Evolutionary conservation across 2,329 filamentous ascomycete genomes (phyloP), one percentile per base, ranked within the genome.

Genomic region (Neopestalotiopsis sp.): DNA sequence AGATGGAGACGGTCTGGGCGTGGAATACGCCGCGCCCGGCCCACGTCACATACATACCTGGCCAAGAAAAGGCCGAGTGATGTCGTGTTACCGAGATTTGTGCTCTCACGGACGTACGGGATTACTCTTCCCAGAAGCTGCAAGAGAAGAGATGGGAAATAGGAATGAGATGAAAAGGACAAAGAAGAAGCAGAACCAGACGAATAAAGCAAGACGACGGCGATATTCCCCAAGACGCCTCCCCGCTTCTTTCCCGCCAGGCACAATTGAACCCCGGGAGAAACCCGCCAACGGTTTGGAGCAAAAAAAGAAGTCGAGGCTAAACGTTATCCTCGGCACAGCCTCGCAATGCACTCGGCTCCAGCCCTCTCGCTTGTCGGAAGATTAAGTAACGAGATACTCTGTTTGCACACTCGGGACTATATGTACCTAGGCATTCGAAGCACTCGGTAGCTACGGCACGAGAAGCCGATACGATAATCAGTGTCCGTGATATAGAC

Each of bases 321-420:
- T 34, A 40, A 52, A 28, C 24, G 24, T 24, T 66, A 57, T 34
- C 64, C 64, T 66, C 64, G 64, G 64, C 52, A 57, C 64, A 66
- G 64, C 64, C 64, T 56, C 64, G 30, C 40, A 64, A 62, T 20
- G 30, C 14, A 17, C 17, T 62, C 28, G 32, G 38, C 20, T 40
- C 38, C 62, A 28, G 20, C 20, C 32, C 30, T 40, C 24, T 66
- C 64, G 64, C 45, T 57, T 56, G 40, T 66, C 64, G 64, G 64
- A 20, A 57, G 49, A 66, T 20, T 12, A 57, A 56, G 34, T 24
- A 28, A 58, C 64, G 64, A 58, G 45, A n/a, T 14, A 13, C 34
- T 20, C 17, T 12, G 38, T 17, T 17, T 24, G 24, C 24, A 28
- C 24, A 28, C 49, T 56, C 64, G 64, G 45, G 64, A 64, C 20